Evolutionary conservation across 2,329 filamentous ascomycete species (phyloP).

Genomic region (Fusarium sp.): DNA sequence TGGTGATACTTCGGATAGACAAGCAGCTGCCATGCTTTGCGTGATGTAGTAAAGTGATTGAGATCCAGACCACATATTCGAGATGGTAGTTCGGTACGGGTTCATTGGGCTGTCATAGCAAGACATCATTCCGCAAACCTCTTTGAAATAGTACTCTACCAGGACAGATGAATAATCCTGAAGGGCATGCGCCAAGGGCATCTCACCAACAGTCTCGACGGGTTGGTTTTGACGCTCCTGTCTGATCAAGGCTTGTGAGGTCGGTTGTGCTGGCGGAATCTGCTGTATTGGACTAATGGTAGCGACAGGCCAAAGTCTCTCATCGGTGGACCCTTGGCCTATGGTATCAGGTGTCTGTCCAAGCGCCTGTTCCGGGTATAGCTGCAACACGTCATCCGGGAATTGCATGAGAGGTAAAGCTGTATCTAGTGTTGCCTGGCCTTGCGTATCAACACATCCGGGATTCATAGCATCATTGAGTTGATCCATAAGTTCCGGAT

Average conservation of each 20-base stretch:
- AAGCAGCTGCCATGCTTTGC: conserved; percentile 71
- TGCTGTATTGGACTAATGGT: not conserved
- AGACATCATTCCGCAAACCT: conserved; percentile 69
- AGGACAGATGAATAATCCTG: conserved; percentile 61
- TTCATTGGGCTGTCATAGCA: conserved; percentile 71
- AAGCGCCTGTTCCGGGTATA: conserved; percentile 10
- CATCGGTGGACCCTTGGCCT: conserved; percentile 15
- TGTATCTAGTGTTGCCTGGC: conserved; percentile 5
- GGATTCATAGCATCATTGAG: conserved; percentile 17
- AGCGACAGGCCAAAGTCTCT: conserved; percentile 18
- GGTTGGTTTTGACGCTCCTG: not conserved
- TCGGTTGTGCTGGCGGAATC: not conserved
- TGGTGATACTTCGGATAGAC: conserved; percentile 60
- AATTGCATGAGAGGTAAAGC: conserved; percentile 26
- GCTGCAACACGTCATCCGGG: conserved; percentile 10
- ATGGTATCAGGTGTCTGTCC: conserved; percentile 10
- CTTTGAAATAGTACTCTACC: conserved; percentile 71
- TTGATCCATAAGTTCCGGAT: conserved; percentile 19
- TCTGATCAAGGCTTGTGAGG: not conserved
- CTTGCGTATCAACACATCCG: not conserved
- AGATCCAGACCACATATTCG: conserved; percentile 65
- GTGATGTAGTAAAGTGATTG: conserved; percentile 68
- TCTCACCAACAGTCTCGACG: not conserved
- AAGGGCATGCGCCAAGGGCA: conserved; percentile 30
- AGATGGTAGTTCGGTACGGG: conserved; percentile 67